A percentile compares a stretch with the other conserved stretches of the same genome.
These are phyloP conservation scores for Saccharomycopsis amapae DNA, from an alignment of 805 yeast genomes.

Conservation along the genomic window DNA sequence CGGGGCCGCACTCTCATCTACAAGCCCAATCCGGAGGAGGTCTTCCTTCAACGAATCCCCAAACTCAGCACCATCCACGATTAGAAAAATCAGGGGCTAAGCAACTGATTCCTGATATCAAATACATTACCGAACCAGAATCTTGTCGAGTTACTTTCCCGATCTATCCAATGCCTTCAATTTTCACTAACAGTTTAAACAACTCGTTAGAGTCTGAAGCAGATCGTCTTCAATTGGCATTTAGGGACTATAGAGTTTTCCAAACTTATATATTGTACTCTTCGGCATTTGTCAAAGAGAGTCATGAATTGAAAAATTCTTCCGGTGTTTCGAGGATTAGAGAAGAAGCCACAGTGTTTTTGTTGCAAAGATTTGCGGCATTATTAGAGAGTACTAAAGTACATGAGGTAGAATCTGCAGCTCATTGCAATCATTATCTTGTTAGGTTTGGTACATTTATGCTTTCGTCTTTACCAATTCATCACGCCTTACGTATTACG, in stretches of 20 bases:
- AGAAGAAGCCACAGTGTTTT: slow-evolving; percentile 1
- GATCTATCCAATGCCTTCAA: neutral
- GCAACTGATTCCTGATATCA: neutral
- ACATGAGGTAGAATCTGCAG: neutral
- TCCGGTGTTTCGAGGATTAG: neutral
- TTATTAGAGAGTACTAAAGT: too few relatives aligned
- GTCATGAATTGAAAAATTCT: neutral
- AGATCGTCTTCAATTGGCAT: slow-evolving; percentile 9
- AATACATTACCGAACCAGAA: neutral
- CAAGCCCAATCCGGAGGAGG: too few relatives aligned
- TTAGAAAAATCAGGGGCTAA: neutral
- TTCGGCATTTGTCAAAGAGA: neutral
- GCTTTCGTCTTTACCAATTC: neutral
- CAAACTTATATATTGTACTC: slow-evolving; percentile 6
- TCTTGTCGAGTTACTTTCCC: neutral
- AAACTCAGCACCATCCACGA: neutral
- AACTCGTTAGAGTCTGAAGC: too few relatives aligned
- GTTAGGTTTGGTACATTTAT: slow-evolving; percentile 1
- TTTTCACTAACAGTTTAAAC: neutral
- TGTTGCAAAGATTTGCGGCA: too few relatives aligned
- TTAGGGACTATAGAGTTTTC: neutral
- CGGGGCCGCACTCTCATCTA: too few relatives aligned
- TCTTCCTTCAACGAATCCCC: neutral
- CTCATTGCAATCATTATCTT: slow-evolving; percentile 7
- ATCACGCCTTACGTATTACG: neutral